Percentiles rank a stretch among this genome's conserved stretches.
phyloP scores from a whole-genome alignment of 139 green algal species.

The Chlorella sp. region DNA sequence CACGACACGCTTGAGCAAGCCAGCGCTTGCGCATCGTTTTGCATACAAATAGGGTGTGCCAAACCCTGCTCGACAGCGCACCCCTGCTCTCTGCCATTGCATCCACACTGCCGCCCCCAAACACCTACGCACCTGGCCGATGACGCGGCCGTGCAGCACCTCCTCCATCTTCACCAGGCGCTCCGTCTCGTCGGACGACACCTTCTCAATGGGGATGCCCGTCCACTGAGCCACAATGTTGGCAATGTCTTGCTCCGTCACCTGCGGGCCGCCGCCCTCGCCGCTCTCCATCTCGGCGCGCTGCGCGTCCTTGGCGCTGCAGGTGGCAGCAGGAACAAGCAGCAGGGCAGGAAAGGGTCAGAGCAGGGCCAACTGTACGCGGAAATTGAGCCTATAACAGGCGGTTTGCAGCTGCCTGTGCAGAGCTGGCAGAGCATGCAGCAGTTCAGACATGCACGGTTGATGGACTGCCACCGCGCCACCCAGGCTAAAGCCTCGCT shows the following conservation, averaged over 20 bases:
- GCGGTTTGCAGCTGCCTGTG: background rate
- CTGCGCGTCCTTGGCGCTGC: slow-evolving; percentile 35
- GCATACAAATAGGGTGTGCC: too few species aligned
- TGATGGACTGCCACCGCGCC: too few species aligned
- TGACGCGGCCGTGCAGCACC: slow-evolving; percentile 94
- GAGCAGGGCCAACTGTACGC: background rate
- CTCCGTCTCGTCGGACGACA: slow-evolving; percentile 94
- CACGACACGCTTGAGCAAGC: too few species aligned
- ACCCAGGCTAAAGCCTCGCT: too few species aligned
- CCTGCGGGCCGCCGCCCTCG: slow-evolving; percentile 76
- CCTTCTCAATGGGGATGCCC: slow-evolving; percentile 89
- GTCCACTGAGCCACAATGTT: slow-evolving; percentile 97
- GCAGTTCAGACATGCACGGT: too few species aligned
- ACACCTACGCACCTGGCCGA: slow-evolving; percentile 61
- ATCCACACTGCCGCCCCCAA: too few species aligned
- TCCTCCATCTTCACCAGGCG: slow-evolving; percentile 99
- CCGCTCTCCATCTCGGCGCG: slow-evolving; percentile 82
- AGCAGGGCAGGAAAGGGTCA: background rate
- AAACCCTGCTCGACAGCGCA: too few species aligned
- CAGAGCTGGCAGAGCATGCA: background rate
- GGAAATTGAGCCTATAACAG: too few species aligned
- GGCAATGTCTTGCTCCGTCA: slow-evolving; percentile 96
- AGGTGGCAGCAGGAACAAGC: background rate
- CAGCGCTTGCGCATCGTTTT: too few species aligned
- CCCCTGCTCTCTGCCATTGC: too few species aligned